phyloP scores from a whole-genome alignment of 768 basidiomycete species.

The Podaxis mareebaensis region DNA sequence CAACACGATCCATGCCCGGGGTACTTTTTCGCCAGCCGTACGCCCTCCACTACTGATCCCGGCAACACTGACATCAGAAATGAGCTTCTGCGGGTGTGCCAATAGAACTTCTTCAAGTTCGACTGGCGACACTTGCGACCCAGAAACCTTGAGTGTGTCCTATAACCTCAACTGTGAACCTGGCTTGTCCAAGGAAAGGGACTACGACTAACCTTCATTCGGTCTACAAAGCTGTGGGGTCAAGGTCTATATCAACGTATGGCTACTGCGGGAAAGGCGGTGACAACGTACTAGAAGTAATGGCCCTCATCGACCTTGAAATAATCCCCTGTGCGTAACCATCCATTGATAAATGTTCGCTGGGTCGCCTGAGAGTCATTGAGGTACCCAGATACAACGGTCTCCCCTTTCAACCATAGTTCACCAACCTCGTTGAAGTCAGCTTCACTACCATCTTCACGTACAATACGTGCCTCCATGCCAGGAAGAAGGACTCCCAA shows the following conservation, averaged over 20 bases:
- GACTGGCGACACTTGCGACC: conserved; percentile 77
- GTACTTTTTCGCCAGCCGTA: conserved; percentile 68
- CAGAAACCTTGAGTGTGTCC: conserved; percentile 81
- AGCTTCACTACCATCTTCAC: conserved; percentile 57
- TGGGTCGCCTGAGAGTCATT: conserved; percentile 63
- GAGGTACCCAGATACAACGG: conserved; percentile 69
- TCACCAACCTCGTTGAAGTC: conserved; percentile 64
- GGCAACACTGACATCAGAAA: conserved; percentile 67
- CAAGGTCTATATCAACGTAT: background rate
- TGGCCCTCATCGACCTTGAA: conserved; percentile 60
- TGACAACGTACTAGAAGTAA: conserved; percentile 57
- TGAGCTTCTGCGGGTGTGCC: conserved; percentile 57
- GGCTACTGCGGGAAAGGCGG: background rate
- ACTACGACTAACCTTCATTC: conserved; percentile 53
- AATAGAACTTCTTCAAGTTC: conserved; percentile 72
- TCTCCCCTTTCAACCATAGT: conserved; percentile 55
- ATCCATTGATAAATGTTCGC: conserved; percentile 67
- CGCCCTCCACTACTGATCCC: conserved; percentile 72
- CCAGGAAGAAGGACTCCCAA: conserved; percentile 63
- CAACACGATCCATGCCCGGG: conserved; percentile 77
- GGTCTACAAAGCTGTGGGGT: conserved; percentile 62
- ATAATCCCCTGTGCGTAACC: conserved; percentile 74
- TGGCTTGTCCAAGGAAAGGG: background rate
- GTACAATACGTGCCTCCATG: conserved; percentile 58
- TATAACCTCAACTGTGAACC: conserved; percentile 23